phyloP scores from a whole-genome alignment of 352 stramenopile genomes.

The Globisporangium apiculatum region DNA sequence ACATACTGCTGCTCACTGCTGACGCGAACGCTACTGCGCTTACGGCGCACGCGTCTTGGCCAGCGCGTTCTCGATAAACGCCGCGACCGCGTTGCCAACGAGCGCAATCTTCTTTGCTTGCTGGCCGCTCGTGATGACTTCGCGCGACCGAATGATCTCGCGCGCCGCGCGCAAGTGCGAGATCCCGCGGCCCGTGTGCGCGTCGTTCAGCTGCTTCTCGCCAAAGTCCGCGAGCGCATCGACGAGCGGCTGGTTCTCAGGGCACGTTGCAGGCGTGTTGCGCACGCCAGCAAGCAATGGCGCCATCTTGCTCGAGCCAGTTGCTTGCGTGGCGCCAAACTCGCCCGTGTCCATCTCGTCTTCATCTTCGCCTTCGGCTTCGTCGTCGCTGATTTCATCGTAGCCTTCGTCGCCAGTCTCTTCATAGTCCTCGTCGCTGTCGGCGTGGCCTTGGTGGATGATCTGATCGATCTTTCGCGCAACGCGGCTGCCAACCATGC shows the following conservation, averaged over 20 bases:
- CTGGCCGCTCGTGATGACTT: constrained; percentile 35
- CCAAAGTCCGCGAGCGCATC: constrained; percentile 54
- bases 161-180: constrained; percentile 59
- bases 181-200: constrained; percentile 49
- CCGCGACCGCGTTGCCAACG: constrained; percentile 57
- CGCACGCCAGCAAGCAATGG: constrained; percentile 49
- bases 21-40: neutral
- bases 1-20: neutral
- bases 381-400: constrained; percentile 12
- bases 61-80: constrained; percentile 45
- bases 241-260: constrained; percentile 58
- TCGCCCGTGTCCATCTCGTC: neutral
- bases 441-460: constrained; percentile 53
- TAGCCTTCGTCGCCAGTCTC: constrained; percentile 43
- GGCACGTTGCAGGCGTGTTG: constrained; percentile 24
- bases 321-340: constrained; percentile 11
- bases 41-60: neutral
- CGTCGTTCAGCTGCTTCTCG: constrained; percentile 37
- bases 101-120: constrained; percentile 50
- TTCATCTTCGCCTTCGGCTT: constrained; percentile 7
- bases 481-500: constrained; percentile 49
- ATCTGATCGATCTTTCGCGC: constrained; percentile 75
- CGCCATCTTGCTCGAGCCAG: constrained; percentile 15
- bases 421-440: constrained; percentile 57
- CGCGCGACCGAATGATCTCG: constrained; percentile 32